phyloP scores from a whole-genome alignment of 257 asterid genomes.

The Echites panduratus region DNA sequence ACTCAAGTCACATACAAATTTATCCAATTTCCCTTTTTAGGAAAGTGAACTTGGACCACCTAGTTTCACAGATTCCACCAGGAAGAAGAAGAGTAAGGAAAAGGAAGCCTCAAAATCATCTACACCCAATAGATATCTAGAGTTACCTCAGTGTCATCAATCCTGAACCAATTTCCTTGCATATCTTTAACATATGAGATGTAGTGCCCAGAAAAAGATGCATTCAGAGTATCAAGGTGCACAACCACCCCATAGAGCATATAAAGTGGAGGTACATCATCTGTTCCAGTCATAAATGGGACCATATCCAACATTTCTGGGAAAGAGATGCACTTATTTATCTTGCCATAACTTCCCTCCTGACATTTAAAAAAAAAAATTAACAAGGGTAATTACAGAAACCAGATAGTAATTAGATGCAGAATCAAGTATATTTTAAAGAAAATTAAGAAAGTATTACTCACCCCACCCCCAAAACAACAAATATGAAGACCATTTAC shows the following conservation, averaged over 20 bases:
- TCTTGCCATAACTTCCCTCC: constrained; percentile 87
- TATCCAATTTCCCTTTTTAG: background rate
- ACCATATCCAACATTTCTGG: constrained; percentile 79
- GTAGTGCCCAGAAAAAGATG: constrained; percentile 80
- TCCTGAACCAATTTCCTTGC: constrained; percentile 72
- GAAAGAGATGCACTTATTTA: constrained; percentile 68
- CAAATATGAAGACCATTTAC: background rate
- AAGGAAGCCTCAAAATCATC: too few relatives aligned
- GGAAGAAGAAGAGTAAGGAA: background rate
- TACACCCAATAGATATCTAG: background rate
- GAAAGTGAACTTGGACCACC: background rate
- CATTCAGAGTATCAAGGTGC: constrained; percentile 64
- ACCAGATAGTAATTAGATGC: background rate
- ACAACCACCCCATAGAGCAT: constrained; percentile 81
- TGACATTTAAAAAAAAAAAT: constrained; percentile 23
- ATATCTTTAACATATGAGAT: constrained; percentile 67
- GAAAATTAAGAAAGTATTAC: too few relatives aligned
- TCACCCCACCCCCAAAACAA: background rate
- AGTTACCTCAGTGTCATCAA: constrained; percentile 77
- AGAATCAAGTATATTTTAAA: background rate
- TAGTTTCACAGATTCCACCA: background rate
- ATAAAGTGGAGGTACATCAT: constrained; percentile 74
- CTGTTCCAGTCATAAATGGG: constrained; percentile 77
- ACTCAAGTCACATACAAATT: background rate
- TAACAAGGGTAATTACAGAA: constrained; percentile 7